Base-by-base conservation (phyloP, 1,139 yeast genomes). In the Suhomyces bokatorum region DNA sequence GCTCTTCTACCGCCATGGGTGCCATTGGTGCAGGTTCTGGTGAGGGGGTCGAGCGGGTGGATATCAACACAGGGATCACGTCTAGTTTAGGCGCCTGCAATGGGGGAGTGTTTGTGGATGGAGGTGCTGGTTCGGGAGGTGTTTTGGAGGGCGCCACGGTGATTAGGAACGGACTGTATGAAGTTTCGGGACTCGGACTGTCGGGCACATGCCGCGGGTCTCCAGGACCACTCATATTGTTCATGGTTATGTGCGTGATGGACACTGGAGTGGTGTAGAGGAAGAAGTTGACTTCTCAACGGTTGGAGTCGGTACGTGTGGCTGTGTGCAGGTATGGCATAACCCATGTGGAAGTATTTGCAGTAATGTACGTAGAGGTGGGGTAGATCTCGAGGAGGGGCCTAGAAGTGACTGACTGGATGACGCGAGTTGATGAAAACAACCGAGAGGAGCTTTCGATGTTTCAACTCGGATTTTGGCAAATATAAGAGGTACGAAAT, bases 1-100 rank as follows among this genome's bases (percentile, higher is more conserved):
- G n/a, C n/a, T 40, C 43, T 2, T 40, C 43, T 5, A 28, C 12
- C 11, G 24, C 16, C 42, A 39, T 39, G 2, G 26, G 32, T 4
- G 20, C n/a, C 29, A 26, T 26, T 20, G 24, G 24, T 22, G 37
- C 13, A 1, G 20, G 36, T 17, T 34, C 36, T 17, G 37, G 29
- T 2, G 37, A 15, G n/a, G 20, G 13, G 4, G 22, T 20, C 3
- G n/a, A 11, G 36, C 22, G 16, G 15, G 29, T 24, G 12, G 29
- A 26, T 10, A 26, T 4, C n/a, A 26, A 10, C 6, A 26, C 29
- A 6, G 29, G n/a, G 29, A 11, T 11, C 12, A 7, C 29, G 4
- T 20, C 24, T 20, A 4, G 24, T 6, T 20, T 20, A 2, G 8
- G 24, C 8, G 8, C 24, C 6, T 20, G 24, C 8, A 20, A 20